These are phyloP conservation scores for Aspergillus taichungensis DNA, from an alignment of 495 filamentous ascomycete genomes.

Conservation along the genomic window DNA sequence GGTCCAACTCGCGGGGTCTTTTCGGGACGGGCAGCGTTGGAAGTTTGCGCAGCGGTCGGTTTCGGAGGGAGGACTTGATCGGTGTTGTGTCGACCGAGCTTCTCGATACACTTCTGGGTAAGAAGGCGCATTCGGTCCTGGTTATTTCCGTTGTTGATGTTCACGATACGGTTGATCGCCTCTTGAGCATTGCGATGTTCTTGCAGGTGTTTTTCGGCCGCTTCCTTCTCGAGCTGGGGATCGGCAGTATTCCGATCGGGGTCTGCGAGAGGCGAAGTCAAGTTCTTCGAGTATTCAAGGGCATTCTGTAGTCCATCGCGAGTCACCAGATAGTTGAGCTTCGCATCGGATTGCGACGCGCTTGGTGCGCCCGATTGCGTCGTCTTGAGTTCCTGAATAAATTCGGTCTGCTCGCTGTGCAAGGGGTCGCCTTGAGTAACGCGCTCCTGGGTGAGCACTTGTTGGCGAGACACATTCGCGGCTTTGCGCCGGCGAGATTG, in stretches of 20 bases:
- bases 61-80: slow-evolving; percentile 57
- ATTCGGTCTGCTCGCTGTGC: slow-evolving; percentile 66
- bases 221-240: slow-evolving; percentile 33
- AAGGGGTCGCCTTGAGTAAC: slow-evolving; percentile 64
- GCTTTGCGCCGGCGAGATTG: slow-evolving; percentile 71
- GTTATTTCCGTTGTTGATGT: slow-evolving; percentile 61
- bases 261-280: slow-evolving; percentile 48
- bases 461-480: slow-evolving; percentile 65
- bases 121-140: slow-evolving; percentile 73
- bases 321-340: slow-evolving; percentile 68
- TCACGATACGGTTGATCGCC: slow-evolving; percentile 69
- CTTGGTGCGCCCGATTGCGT: slow-evolving; percentile 21
- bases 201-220: slow-evolving; percentile 17
- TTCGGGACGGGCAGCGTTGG: slow-evolving; percentile 19
- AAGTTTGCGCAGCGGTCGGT: slow-evolving; percentile 23
- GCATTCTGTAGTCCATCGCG: slow-evolving; percentile 54
- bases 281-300: slow-evolving; percentile 50
- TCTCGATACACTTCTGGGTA: slow-evolving; percentile 71
- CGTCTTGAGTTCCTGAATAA: slow-evolving; percentile 71
- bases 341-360: slow-evolving; percentile 12
- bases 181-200: slow-evolving; percentile 32
- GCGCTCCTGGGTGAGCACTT: slow-evolving; percentile 53
- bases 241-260: slow-evolving; percentile 30
- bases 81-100: slow-evolving; percentile 87
- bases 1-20: slow-evolving; percentile 67